These are phyloP conservation scores for Magnaporthiopsis incrustans DNA, from an alignment of 2,329 filamentous ascomycete genomes.

Conservation along the genomic window DNA sequence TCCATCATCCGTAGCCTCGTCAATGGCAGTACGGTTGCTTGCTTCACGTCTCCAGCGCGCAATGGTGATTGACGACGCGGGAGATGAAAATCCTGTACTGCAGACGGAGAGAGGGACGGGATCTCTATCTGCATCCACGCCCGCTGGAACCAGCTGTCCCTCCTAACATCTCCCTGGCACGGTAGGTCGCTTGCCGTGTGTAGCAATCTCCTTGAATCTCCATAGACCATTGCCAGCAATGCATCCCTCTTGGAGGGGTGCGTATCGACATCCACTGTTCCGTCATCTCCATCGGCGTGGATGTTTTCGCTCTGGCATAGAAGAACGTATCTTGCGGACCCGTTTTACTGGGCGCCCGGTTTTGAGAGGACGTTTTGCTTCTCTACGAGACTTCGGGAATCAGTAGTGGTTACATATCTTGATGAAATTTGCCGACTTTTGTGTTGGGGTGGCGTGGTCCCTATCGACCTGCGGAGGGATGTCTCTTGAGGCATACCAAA, in stretches of 20 bases:
- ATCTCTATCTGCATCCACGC: not conserved
- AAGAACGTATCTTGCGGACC: conserved; percentile 15
- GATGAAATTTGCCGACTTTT: not conserved
- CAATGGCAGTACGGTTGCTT: not conserved
- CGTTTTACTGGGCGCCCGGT: conserved; percentile 24
- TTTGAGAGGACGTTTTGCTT: conserved; percentile 22
- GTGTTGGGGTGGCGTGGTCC: too few species aligned
- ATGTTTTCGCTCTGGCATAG: conserved; percentile 20
- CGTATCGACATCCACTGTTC: conserved; percentile 17
- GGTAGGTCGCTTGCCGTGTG: not conserved
- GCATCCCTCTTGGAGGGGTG: conserved; percentile 10
- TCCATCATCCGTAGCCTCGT: not conserved
- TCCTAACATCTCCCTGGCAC: too few species aligned
- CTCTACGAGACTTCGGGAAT: conserved; percentile 21
- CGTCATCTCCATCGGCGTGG: conserved; percentile 14
- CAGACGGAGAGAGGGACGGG: not conserved
- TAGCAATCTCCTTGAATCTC: not conserved
- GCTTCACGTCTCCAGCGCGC: not conserved
- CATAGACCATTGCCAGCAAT: conserved; percentile 3
- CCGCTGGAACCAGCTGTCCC: not conserved
- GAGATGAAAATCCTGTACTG: too few species aligned
- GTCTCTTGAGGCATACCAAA: too few species aligned
- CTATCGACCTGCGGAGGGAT: too few species aligned
- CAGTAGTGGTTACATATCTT: conserved; percentile 22
- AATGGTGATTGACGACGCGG: not conserved